Conservation (phyloP, 352 stramenopile genomes). For the Globisporangium middletonii region DNA sequence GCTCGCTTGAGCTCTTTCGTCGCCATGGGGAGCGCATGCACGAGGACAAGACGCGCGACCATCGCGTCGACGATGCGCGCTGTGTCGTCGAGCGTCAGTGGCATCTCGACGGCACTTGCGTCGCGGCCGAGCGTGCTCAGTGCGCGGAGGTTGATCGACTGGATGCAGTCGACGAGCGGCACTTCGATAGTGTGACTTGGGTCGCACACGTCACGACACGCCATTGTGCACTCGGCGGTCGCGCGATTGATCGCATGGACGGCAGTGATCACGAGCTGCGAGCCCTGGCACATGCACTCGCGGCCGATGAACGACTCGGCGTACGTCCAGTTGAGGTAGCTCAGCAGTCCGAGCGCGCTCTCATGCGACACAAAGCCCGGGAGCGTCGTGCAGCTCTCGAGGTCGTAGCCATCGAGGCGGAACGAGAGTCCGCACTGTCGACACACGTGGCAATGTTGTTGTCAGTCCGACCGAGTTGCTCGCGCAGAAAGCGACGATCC, state of each 20-base stretch:
- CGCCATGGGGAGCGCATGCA: conserved; percentile 36
- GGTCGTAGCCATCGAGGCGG: conserved; percentile 49
- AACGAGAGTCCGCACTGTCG: conserved; percentile 63
- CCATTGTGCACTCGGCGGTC: conserved; percentile 26
- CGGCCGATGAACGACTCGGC: conserved; percentile 32
- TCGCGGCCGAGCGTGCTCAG: conserved; percentile 21
- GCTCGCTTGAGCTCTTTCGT: conserved; percentile 49
- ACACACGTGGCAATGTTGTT: not conserved
- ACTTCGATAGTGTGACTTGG: conserved; percentile 1
- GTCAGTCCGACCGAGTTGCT: not conserved
- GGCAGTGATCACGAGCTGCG: conserved; percentile 23
- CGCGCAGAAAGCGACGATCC: not conserved
- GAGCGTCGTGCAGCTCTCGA: conserved; percentile 37
- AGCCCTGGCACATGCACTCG: conserved; percentile 31
- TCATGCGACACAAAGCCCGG: conserved; percentile 51
- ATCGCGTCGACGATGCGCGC: conserved; percentile 31
- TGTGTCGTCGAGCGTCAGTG: conserved; percentile 38
- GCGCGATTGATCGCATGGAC: conserved; percentile 31
- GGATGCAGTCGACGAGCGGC: conserved; percentile 35
- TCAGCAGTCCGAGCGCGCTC: conserved; percentile 38
- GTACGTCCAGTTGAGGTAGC: conserved; percentile 55
- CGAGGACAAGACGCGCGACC: conserved; percentile 23
- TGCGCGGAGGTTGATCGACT: conserved; percentile 56
- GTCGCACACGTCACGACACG: not conserved
- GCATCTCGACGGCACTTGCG: conserved; percentile 11